phyloP scores from a whole-genome alignment of 768 basidiomycete genomes.

The Macrolepiota dolichaula region DNA sequence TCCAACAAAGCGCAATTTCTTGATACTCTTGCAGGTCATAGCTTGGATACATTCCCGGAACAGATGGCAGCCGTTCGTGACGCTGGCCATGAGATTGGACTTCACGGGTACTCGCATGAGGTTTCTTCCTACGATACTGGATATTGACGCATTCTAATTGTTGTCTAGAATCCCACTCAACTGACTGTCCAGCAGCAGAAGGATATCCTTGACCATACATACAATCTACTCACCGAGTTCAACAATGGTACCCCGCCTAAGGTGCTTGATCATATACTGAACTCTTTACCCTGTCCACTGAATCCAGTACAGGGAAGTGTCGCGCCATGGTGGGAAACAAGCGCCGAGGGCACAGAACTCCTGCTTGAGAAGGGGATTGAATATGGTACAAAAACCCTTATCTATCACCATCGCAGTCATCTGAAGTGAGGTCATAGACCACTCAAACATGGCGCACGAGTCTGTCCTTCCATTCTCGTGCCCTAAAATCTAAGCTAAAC shows the following conservation, averaged over 20 bases:
- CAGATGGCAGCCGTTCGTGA: constrained; percentile 69
- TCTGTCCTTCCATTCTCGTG: constrained; percentile 15
- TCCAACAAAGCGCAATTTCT: not conserved
- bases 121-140: constrained; percentile 18
- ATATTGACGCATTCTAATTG: not conserved
- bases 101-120: constrained; percentile 71
- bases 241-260: constrained; percentile 57
- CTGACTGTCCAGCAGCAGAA: constrained; percentile 66
- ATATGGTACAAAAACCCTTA: constrained; percentile 45
- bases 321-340: constrained; percentile 81
- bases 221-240: constrained; percentile 62
- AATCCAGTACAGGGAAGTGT: constrained; percentile 43
- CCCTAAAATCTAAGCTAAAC: not conserved
- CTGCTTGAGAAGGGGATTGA: constrained; percentile 71
- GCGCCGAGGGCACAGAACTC: constrained; percentile 60
- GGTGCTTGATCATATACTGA: constrained; percentile 14
- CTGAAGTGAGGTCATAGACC: constrained; percentile 31
- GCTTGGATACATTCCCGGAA: constrained; percentile 70
- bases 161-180: constrained; percentile 49
- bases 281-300: not conserved
- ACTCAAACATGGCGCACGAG: constrained; percentile 64
- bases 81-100: constrained; percentile 68
- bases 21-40: constrained; percentile 46
- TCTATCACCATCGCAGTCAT: not conserved
- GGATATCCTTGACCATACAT: constrained; percentile 66